Evolutionary conservation across 371 early-diverging fungal genomes (phyloP), one percentile per base, ranked within the genome.

Genomic region (Chytridiales sp.): DNA sequence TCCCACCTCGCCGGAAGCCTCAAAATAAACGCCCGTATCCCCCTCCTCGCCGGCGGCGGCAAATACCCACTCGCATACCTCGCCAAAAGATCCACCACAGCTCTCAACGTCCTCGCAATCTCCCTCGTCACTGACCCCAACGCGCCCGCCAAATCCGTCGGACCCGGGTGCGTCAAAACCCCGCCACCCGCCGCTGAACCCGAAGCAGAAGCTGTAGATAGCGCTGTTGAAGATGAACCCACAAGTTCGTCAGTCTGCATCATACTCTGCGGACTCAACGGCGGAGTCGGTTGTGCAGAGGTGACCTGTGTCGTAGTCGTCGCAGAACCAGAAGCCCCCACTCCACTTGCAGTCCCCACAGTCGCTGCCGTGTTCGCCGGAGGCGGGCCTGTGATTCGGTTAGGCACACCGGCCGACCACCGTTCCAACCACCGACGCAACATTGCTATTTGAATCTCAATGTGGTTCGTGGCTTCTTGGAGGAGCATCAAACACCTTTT

Each of bases 11-110:
- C 73, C 6, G 97, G 97, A 55, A 97, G 74, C 1, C 81, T 78
- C 24, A 96, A 73, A 36, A 96, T 93, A 61, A 95, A 88, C 9
- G 76, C 80, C n/a, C 93, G 85, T 0, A 96, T 94, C 47, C 78
- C 82, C 32, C 81, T 73, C 48, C 92, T 82, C 27, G 94, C 92
- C 49, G 89, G 90, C 43, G 86, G 91, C 0, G 94, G 92, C 51
- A 96, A 75, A 46, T 90, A 88, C 6, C 87, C 75, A 6, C 90
- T 88, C 5, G 97, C 94, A 66, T 96, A 92, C 52, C 86, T 84
- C 31, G 87, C 87, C 38, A 96, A 80, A 17, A 95, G 86, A 26
- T 87, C 90, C 5, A 96, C 91, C 0, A 93, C 95, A 43, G 86
- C 86, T 41, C 92, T 83, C 22, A 96, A 75, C 0, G 94, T 93